Evolutionary conservation across 2,329 filamentous ascomycete species (phyloP), one percentile per base, ranked within the genome.

Genomic region (Sclerotinia spermophila): DNA sequence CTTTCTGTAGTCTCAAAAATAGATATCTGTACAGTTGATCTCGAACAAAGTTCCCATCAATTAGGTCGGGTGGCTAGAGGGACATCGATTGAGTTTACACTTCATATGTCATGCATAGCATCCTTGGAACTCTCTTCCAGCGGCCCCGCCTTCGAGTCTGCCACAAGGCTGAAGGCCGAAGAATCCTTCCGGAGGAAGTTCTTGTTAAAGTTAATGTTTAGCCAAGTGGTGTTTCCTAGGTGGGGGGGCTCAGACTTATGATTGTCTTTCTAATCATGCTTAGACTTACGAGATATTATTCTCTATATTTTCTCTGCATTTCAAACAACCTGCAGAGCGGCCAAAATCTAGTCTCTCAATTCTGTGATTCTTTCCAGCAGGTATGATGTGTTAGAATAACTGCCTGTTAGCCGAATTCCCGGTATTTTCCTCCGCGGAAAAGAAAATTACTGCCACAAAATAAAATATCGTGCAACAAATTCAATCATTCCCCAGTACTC

Each of bases 91-190:
- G 13, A 35, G 40, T 56, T 35, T n/a, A 58, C 5, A n/a, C n/a
- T 44, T 35, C 27, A 67, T n/a, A 44, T 67, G 51, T 44, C 40
- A 67, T 67, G 45, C 62, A 66, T 66, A 15, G 10, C 6, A 30
- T 53, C 33, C 45, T 53, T 30, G 45, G n/a, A n/a, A 30, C n/a
- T 15, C 40, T 21, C 27, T 53, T 24, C 35, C 17, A 40, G 35
- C 62, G 35, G 45, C 10, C 33, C 44, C 45, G n/a, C n/a, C 17
- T 40, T 53, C 35, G 10, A 30, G 6, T 30, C 6, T 66, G 17
- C n/a, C 8, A 44, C 65, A 67, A 15, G 65, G 65, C 65, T 67
- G 51, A 44, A n/a, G n/a, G 27, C 4, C n/a, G 1, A 42, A 44
- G 27, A 58, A 67, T 67, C n/a, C 38, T 35, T 33, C 5, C 13